Evolutionary conservation across 805 yeast genomes (phyloP), one percentile per base, ranked within the genome.

Genomic region (Starmerella stellata): DNA sequence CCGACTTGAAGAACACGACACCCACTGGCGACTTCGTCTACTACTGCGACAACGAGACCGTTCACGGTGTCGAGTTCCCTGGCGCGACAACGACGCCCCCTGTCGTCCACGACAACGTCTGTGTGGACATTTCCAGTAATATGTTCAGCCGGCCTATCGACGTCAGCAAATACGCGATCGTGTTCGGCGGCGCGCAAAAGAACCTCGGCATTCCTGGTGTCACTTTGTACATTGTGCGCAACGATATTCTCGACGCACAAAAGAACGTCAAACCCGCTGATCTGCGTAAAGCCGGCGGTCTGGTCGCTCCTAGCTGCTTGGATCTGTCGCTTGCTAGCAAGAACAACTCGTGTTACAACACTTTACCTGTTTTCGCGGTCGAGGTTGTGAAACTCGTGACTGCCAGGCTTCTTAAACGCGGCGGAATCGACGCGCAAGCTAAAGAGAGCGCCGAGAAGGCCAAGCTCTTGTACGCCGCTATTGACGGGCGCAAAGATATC

Each of bases 131-230:
- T 76, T 85, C 95, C 2, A 85, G 95, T 34, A 82, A 87, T 59
- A 77, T 90, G 54, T 65, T 90, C 48, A 80, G 94, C 18, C 75
- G 78, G 48, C 63, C 69, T 47, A 58, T 90, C 36, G 95, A 87
- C 52, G 77, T 90, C 31, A 63, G 79, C 40, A 75, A 80, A 58
- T 87, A 72, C 54, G 96, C 95, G 37, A 63, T 83, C 21, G 75
- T 90, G 44, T 75, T 85, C 72, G 98, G 95, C 16, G 99, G 99
- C 45, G 99, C 96, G 21, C 99, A 90, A 62, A 90, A 90, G 62
- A 90, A 90, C 58, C 82, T 90, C 54, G 98, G 99, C 39, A 64
- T 90, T 54, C 95, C 99, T 8, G 98, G 99, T 29, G 71, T 90
- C 47, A 78, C 95, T 14, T 68, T 90, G 45, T 87, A 83, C 58